Evolutionary conservation across 257 asterid species (phyloP).

Genomic region (Schizonepeta tenuifolia): DNA sequence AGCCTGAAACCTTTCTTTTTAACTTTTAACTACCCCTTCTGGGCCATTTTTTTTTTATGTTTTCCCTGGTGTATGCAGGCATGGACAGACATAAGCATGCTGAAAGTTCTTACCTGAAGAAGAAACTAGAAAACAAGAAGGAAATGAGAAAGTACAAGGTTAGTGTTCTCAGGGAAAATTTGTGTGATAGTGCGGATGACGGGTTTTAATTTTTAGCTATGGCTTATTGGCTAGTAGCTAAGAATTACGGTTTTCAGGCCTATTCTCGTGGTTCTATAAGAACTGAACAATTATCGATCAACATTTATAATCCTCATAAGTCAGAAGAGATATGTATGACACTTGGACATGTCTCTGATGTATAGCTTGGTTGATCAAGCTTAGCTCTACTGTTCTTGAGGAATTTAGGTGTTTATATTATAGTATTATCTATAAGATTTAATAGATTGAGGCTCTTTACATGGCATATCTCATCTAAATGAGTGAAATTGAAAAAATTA

Average conservation of each 20-base stretch:
- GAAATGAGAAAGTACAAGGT: slow-evolving; percentile 79
- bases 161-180: slow-evolving; percentile 32
- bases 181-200: slow-evolving; percentile 15
- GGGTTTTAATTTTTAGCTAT: slow-evolving; percentile 28
- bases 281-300: slow-evolving; percentile 18
- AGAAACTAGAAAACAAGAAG: slow-evolving; percentile 65
- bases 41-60: slow-evolving; percentile 19
- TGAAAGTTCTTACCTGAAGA: slow-evolving; percentile 66
- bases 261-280: slow-evolving; percentile 19
- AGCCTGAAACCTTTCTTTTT: slow-evolving; percentile 1
- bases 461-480: slow-evolving; percentile 9
- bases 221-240: slow-evolving; percentile 1
- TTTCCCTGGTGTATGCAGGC: slow-evolving; percentile 48
- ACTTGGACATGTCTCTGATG: background rate
- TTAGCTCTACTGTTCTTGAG: background rate
- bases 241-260: slow-evolving; percentile 4
- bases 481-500: background rate
- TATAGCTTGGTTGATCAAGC: background rate
- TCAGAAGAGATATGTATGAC: slow-evolving; percentile 4
- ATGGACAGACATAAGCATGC: slow-evolving; percentile 46
- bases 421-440: background rate
- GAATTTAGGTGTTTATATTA: background rate
- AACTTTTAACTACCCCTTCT: slow-evolving; percentile 30
- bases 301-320: slow-evolving; percentile 7
- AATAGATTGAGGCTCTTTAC: background rate